phyloP scores from a whole-genome alignment of 2,329 filamentous ascomycete species.

The Alternaria rosae region DNA sequence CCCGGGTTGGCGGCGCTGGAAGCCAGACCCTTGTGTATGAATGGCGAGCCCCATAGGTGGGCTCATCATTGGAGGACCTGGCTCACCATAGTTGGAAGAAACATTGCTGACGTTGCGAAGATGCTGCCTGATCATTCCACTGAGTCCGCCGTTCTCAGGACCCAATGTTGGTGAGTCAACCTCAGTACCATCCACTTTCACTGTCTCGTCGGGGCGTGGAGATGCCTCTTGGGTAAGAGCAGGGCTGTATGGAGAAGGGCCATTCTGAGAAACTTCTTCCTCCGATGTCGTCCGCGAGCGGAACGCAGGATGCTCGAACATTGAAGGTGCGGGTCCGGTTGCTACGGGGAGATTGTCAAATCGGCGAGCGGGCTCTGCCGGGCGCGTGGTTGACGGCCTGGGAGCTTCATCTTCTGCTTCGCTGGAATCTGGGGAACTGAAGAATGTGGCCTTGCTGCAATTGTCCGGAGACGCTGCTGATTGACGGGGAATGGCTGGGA shows the following conservation, averaged over 20 bases:
- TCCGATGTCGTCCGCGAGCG: conserved; percentile 42
- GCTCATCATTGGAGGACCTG: conserved; percentile 52
- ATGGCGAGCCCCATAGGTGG: conserved; percentile 51
- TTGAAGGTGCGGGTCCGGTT: conserved; percentile 42
- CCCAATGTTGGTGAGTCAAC: conserved; percentile 82
- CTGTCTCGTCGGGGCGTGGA: conserved; percentile 6
- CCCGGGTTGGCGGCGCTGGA: conserved; percentile 36
- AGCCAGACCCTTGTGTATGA: conserved; percentile 41
- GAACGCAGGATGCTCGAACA: conserved; percentile 48
- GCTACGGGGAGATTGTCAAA: conserved; percentile 45
- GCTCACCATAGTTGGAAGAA: conserved; percentile 73
- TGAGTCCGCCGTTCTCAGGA: conserved; percentile 70
- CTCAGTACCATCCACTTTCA: conserved; percentile 30
- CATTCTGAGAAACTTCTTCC: conserved; percentile 18
- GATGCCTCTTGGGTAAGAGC: conserved; percentile 17
- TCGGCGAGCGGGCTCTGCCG: conserved; percentile 35
- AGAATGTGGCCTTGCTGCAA: conserved; percentile 35
- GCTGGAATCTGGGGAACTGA: conserved; percentile 40
- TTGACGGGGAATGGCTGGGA: conserved; percentile 12
- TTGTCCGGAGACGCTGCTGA: conserved; percentile 25
- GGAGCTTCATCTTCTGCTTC: conserved; percentile 41
- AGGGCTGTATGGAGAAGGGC: conserved; percentile 10
- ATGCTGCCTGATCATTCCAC: conserved; percentile 83
- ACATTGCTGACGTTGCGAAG: conserved; percentile 80
- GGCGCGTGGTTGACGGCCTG: conserved; percentile 18